Evolutionary conservation across 2,329 filamentous ascomycete genomes (phyloP), one percentile per base, ranked within the genome.

Genomic region (Hypoxylon sp.): DNA sequence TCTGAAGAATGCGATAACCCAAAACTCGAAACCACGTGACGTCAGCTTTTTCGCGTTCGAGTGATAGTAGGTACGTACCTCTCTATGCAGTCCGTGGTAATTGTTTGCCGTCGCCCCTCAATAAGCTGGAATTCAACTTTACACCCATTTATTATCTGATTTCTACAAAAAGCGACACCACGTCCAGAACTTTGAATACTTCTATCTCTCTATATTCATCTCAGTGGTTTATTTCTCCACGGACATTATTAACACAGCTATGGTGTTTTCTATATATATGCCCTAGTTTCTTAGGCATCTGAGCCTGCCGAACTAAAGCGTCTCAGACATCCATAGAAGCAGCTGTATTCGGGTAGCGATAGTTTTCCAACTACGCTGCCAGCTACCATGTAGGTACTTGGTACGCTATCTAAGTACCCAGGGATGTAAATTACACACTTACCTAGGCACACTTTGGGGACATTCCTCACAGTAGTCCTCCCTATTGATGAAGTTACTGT

Each of bases 11-110:
- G 58, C 58, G 32, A 41, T n/a, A 48, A 50, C 23, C 48, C 28
- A 14, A 67, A 43, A 55, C 67, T 70, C 67, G 67, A 70, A 67
- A 61, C 10, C 67, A 69, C 67, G 67, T 69, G 67, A 69, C 36
- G 17, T 45, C 17, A 2, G 1, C 13, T 32, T 67, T 67, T 69
- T 69, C 67, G 67, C 59, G 67, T 69, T 59, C 5, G 58, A 36
- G 52, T n/a, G 21, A 11, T 17, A 6, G 25, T 25, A n/a, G 36
- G 36, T 38, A 38, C 36, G 36, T 38, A 38, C 14, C 5, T 6
- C 36, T 6, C n/a, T n/a, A 36, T 4, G 25, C 34, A 49, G 25
- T 67, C 53, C 43, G 2, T 25, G 14, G 14, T 51, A 32, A 11
- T 48, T 50, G 43, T 57, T 6, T 17, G 52, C 34, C 36, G 6